Base-by-base conservation (phyloP, 116 monocot species). In the Zostera marina region DNA sequence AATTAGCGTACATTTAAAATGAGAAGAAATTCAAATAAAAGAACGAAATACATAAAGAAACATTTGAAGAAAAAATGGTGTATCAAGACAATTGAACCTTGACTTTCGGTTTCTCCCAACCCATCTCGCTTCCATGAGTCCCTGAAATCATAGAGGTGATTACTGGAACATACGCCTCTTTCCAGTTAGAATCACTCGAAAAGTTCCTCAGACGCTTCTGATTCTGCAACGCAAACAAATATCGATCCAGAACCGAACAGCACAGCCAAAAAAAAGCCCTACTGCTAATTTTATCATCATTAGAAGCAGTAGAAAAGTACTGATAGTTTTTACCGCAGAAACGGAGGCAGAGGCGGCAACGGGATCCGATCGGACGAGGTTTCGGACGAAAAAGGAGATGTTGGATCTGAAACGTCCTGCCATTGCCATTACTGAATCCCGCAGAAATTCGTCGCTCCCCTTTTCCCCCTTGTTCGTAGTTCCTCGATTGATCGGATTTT, bases 151-250 rank as follows among this genome's bases (percentile, higher is more conserved):
- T 55, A 19, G 65, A 65, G 15, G 65, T 54, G 65, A 65, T 65
- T 8, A 65, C 65, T 5, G 65, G 65, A 11, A 65, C 65, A 24
- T 65, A 65, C 0, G 65, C 65, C n/a, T 65, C 65, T 15, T 65
- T 65, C 65, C 65, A 65, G 55, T 65, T 65, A 8, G 65, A 41
- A 65, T 65, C 65, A 25, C 65, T 65, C 1, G 65, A 54, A 6
- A 54, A 57, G 20, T 70, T 70, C 57, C 70, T 70, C 41, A 64
- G 1, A 21, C 42, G 41, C 70, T 70, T 41, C 32, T 32, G 32
- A 32, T 32, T 32, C 32, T 32, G 32, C 32, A 32, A 32, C 32
- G 1, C 2, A 32, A 32, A 32, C 32, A 32, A 32, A 32, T 5
- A 5, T 32, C 47, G 45, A 21, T 41, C 52, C 44, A n/a, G 0